Evolutionary conservation across 768 basidiomycete genomes (phyloP).

Genomic region (Amanita polypyramis): DNA sequence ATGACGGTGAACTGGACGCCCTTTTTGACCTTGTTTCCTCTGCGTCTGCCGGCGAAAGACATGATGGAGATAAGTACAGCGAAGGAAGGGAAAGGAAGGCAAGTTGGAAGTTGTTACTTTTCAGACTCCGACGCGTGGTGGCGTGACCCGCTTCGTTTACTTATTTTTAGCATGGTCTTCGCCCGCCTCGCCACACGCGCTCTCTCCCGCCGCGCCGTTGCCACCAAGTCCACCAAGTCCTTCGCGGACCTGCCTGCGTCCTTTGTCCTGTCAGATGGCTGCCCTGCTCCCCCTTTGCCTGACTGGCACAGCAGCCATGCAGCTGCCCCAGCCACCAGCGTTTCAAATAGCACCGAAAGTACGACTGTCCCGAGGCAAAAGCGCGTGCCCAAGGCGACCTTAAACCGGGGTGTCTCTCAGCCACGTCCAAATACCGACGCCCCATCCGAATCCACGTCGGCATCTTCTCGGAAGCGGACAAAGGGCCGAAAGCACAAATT

Average conservation of each 20-base stretch:
- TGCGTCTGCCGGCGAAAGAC: conserved; percentile 80
- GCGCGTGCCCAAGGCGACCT: neutral
- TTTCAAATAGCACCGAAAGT: too few relatives aligned
- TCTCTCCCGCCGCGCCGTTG: neutral
- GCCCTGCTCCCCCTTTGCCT: conserved; percentile 27
- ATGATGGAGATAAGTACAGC: conserved; percentile 28
- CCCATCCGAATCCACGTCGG: neutral
- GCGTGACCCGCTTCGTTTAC: conserved; percentile 18
- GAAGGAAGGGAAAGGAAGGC: conserved; percentile 17
- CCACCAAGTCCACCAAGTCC: conserved; percentile 19
- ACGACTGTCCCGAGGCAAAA: conserved; percentile 7
- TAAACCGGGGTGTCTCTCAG: neutral
- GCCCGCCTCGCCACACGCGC: neutral
- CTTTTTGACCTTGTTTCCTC: conserved; percentile 96
- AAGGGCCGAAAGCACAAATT: neutral
- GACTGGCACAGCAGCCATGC: conserved; percentile 24
- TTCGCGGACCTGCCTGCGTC: conserved; percentile 47
- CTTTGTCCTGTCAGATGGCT: conserved; percentile 33
- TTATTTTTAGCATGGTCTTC: conserved; percentile 6
- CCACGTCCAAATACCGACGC: neutral
- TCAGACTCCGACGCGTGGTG: conserved; percentile 12
- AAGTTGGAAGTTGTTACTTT: conserved; percentile 18
- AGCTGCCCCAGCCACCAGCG: neutral
- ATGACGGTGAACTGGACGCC: conserved; percentile 96
- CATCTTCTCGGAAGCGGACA: neutral